A percentile compares a stretch with the other conserved stretches of the same genome.
Conservation (phyloP, 768 basidiomycete species). For the Clathrus columnatus region DNA sequence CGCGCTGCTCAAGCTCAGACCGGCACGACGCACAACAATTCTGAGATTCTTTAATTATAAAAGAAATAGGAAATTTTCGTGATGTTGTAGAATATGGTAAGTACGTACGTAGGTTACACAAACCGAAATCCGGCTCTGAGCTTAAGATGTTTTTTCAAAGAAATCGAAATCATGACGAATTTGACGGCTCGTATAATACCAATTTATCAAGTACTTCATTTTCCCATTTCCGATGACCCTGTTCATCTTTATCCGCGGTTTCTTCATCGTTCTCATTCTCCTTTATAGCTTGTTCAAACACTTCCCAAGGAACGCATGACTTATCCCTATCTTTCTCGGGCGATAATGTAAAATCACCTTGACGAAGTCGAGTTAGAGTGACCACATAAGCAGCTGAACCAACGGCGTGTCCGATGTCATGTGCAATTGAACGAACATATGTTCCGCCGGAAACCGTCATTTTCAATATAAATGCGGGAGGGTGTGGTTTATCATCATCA, state of each 20-base stretch:
- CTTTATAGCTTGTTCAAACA: conserved; percentile 53
- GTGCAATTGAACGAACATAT: conserved; percentile 92
- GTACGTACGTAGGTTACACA: too few relatives aligned
- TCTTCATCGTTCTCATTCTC: conserved; percentile 39
- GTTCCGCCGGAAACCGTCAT: conserved; percentile 97
- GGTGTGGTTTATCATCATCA: conserved; percentile 23
- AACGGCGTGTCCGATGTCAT: conserved; percentile 79
- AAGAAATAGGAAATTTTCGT: too few relatives aligned
- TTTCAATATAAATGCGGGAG: conserved; percentile 74
- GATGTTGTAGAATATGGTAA: too few relatives aligned
- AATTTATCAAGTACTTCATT: conserved; percentile 60
- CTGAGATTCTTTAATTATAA: too few relatives aligned
- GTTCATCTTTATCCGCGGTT: conserved; percentile 33
- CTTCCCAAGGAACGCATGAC: conserved; percentile 65
- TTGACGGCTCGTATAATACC: conserved; percentile 17
- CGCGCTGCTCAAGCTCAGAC: too few relatives aligned
- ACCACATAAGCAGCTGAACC: conserved; percentile 92
- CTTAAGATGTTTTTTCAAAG: too few relatives aligned
- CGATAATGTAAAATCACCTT: conserved; percentile 66
- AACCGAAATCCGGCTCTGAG: too few relatives aligned
- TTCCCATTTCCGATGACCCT: conserved; percentile 79
- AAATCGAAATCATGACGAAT: background rate
- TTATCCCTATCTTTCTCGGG: conserved; percentile 41
- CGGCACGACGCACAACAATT: too few relatives aligned
- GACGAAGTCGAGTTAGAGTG: conserved; percentile 78